Conservation (phyloP, 2,329 filamentous ascomycete genomes). For the Fusarium sp. region DNA sequence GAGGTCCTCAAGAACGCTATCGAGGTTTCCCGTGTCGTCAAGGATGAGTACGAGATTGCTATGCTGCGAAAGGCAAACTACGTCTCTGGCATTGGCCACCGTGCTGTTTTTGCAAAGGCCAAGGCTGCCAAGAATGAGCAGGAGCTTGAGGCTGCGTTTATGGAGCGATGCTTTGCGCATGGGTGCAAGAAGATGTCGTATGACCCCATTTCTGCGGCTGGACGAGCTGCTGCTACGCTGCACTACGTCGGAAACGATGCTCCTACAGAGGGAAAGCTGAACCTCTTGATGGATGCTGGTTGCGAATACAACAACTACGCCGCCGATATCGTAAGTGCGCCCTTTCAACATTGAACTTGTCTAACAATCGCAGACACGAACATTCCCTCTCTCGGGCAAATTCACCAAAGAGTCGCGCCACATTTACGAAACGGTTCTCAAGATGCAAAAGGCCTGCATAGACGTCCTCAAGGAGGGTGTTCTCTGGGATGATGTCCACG, state of each 20-base stretch:
- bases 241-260: slow-evolving; percentile 88
- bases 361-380: slow-evolving; percentile 71
- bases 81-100: slow-evolving; percentile 75
- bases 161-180: slow-evolving; percentile 78
- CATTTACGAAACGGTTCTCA: slow-evolving; percentile 85
- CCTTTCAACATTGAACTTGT: too few relatives aligned
- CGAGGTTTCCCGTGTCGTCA: slow-evolving; percentile 75
- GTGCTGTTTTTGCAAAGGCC: slow-evolving; percentile 69
- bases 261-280: slow-evolving; percentile 75
- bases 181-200: slow-evolving; percentile 89
- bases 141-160: slow-evolving; percentile 84
- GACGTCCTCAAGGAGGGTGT: slow-evolving; percentile 77
- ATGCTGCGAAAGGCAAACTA: slow-evolving; percentile 78
- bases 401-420: slow-evolving; percentile 76
- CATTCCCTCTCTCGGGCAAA: slow-evolving; percentile 81
- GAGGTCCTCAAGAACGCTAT: slow-evolving; percentile 69
- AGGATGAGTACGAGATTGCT: slow-evolving; percentile 79
- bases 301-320: slow-evolving; percentile 80
- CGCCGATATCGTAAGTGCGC: slow-evolving; percentile 67
- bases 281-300: slow-evolving; percentile 87
- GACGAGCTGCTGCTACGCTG: slow-evolving; percentile 82
- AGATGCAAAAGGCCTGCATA: slow-evolving; percentile 87
- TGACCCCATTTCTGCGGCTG: slow-evolving; percentile 84
- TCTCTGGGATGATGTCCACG: slow-evolving; percentile 83
- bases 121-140: slow-evolving; percentile 77